Percentiles rank a stretch among this genome's conserved stretches.
These are phyloP conservation scores for Triangularia setosa DNA, from an alignment of 2,329 filamentous ascomycete genomes.

Conservation along the genomic window DNA sequence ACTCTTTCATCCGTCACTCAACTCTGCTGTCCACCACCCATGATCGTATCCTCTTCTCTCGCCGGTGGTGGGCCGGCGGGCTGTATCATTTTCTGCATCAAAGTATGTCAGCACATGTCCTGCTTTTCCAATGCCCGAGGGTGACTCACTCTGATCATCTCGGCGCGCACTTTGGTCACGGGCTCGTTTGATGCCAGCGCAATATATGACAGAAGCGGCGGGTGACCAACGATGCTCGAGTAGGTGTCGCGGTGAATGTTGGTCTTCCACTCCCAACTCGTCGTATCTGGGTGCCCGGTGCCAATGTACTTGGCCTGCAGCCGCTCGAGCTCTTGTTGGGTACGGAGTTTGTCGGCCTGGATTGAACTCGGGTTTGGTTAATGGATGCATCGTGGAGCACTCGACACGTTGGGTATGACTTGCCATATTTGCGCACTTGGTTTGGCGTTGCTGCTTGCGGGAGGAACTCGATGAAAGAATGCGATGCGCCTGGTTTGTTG, in stretches of 20 bases:
- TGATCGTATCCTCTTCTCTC: constrained; percentile 44
- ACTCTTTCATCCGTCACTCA: background rate
- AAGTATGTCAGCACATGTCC: background rate
- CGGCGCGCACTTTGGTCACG: constrained; percentile 71
- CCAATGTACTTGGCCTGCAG: constrained; percentile 95
- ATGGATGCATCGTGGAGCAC: background rate
- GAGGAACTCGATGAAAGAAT: background rate
- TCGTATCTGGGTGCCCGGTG: constrained; percentile 93
- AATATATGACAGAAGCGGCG: constrained; percentile 83
- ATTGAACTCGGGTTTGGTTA: background rate
- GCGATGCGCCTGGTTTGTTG: background rate
- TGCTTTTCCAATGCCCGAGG: background rate
- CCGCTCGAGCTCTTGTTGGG: constrained; percentile 94
- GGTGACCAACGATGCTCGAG: constrained; percentile 83
- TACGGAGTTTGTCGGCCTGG: constrained; percentile 94
- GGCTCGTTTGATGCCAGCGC: constrained; percentile 84
- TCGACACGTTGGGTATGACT: background rate
- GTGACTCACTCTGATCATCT: constrained; percentile 66
- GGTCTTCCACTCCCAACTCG: constrained; percentile 93
- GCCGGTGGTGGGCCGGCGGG: constrained; percentile 56
- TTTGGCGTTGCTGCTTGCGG: background rate
- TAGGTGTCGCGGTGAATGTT: constrained; percentile 95
- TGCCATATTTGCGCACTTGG: constrained; percentile 19
- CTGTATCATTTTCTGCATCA: constrained; percentile 61
- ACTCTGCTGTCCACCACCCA: background rate